Evolutionary conservation across 192 early-diverging fungal genomes (phyloP).

Genomic region (Coemansia sp.): DNA sequence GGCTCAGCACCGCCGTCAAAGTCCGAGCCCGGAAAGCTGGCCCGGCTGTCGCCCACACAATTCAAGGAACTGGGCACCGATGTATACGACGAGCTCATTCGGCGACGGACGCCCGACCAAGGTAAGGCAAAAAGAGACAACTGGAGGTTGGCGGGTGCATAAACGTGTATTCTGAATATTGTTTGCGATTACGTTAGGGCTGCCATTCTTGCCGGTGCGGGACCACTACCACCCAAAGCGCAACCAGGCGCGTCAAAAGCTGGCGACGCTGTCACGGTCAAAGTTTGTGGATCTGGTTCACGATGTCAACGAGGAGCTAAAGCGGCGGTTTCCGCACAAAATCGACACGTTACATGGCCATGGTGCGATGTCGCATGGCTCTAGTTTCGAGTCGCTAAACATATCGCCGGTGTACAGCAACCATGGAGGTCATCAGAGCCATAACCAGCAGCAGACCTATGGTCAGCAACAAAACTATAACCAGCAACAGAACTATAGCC

Average conservation of each 20-base stretch:
- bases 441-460: constrained; percentile 13
- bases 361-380: constrained; percentile 14
- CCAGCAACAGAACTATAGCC: constrained; percentile 4
- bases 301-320: constrained; percentile 80
- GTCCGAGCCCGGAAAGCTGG: constrained; percentile 64
- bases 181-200: constrained; percentile 1
- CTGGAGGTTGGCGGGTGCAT: background rate
- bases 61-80: constrained; percentile 94
- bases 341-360: constrained; percentile 17
- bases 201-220: constrained; percentile 77
- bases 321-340: constrained; percentile 50
- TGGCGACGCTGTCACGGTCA: constrained; percentile 81
- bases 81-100: constrained; percentile 90
- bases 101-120: constrained; percentile 48
- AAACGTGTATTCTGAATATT: background rate
- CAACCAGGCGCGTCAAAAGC: constrained; percentile 95
- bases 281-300: constrained; percentile 91
- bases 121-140: constrained; percentile 6
- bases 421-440: constrained; percentile 16
- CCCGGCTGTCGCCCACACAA: constrained; percentile 73
- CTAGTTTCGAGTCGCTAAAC: constrained; percentile 37
- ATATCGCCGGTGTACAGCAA: constrained; percentile 28
- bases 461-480: background rate
- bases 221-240: constrained; percentile 88
- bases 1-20: constrained; percentile 32